phyloP scores from a whole-genome alignment of 164 flowering plant genomes.

The Pachysandra terminalis region DNA sequence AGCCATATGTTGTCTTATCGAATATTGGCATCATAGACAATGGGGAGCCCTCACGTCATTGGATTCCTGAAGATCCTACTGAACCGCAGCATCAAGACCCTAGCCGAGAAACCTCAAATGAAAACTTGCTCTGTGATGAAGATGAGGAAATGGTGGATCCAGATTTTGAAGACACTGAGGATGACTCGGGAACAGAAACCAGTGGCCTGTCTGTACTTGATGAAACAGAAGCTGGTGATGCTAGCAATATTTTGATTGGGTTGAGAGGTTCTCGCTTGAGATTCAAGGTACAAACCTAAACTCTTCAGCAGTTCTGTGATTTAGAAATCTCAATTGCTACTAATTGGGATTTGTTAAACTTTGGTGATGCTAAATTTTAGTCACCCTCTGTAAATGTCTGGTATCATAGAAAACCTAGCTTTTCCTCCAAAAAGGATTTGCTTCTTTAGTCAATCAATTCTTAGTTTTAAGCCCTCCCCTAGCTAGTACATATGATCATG shows the following conservation, averaged over 20 bases:
- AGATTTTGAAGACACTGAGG: slow-evolving; percentile 56
- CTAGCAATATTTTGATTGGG: slow-evolving; percentile 47
- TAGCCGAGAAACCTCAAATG: slow-evolving; percentile 31
- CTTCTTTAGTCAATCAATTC: too few relatives aligned
- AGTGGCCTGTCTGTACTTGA: slow-evolving; percentile 15
- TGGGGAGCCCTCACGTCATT: slow-evolving; percentile 28
- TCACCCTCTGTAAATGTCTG: too few relatives aligned
- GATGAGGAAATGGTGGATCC: slow-evolving; percentile 50
- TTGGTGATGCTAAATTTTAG: too few relatives aligned
- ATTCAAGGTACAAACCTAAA: slow-evolving; percentile 60
- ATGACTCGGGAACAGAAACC: slow-evolving; percentile 42
- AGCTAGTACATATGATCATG: too few relatives aligned
- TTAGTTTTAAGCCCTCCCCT: too few relatives aligned
- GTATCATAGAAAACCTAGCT: too few relatives aligned
- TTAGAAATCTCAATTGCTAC: too few relatives aligned
- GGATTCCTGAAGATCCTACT: slow-evolving; percentile 19
- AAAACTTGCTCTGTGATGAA: slow-evolving; percentile 35
- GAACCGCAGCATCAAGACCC: slow-evolving; percentile 31
- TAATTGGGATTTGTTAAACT: too few relatives aligned
- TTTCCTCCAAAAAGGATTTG: too few relatives aligned
- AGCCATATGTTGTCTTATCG: slow-evolving; percentile 60
- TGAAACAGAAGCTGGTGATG: slow-evolving; percentile 33
- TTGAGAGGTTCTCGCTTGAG: slow-evolving; percentile 40
- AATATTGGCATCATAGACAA: slow-evolving; percentile 41
- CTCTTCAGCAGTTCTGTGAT: too few relatives aligned